These are phyloP conservation scores for Paracamarosporium sp. DNA, from an alignment of 2,329 filamentous ascomycete genomes.

Conservation along the genomic window DNA sequence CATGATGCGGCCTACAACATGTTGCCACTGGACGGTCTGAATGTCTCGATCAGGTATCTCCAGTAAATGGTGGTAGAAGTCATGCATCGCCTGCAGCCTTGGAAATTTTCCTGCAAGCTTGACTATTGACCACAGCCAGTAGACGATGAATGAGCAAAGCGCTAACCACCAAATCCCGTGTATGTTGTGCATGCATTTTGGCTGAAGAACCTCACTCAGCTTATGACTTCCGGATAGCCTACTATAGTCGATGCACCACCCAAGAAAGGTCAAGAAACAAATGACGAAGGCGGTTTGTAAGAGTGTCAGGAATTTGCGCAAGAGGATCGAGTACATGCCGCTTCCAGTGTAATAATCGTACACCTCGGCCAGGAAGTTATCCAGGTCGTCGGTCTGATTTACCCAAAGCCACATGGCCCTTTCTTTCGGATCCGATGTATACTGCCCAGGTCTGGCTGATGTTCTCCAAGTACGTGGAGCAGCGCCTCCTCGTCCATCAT, in stretches of 20 bases:
- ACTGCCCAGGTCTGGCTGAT: conserved; percentile 30
- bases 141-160: conserved; percentile 84
- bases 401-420: conserved; percentile 92
- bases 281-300: conserved; percentile 85
- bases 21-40: conserved; percentile 93
- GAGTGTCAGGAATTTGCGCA: conserved; percentile 74
- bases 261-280: conserved; percentile 80
- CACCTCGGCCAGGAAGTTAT: conserved; percentile 83
- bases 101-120: conserved; percentile 76
- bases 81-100: conserved; percentile 76
- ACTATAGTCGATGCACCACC: conserved; percentile 83
- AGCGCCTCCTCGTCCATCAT: conserved; percentile 27
- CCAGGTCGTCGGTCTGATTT: conserved; percentile 81
- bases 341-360: conserved; percentile 86
- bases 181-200: conserved; percentile 76
- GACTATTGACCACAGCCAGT: conserved; percentile 82
- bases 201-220: conserved; percentile 67
- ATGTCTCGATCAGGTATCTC: conserved; percentile 86
- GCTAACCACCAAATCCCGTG: conserved; percentile 77
- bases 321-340: conserved; percentile 83
- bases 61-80: conserved; percentile 84
- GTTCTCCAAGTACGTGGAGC: conserved; percentile 29
- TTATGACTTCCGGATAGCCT: conserved; percentile 71
- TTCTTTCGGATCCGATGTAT: conserved; percentile 66
- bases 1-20: conserved; percentile 86